Evolutionary conservation across 2,329 filamentous ascomycete genomes (phyloP), one percentile per base, ranked within the genome.

Genomic region (Aaosphaeria pasadenensis): DNA sequence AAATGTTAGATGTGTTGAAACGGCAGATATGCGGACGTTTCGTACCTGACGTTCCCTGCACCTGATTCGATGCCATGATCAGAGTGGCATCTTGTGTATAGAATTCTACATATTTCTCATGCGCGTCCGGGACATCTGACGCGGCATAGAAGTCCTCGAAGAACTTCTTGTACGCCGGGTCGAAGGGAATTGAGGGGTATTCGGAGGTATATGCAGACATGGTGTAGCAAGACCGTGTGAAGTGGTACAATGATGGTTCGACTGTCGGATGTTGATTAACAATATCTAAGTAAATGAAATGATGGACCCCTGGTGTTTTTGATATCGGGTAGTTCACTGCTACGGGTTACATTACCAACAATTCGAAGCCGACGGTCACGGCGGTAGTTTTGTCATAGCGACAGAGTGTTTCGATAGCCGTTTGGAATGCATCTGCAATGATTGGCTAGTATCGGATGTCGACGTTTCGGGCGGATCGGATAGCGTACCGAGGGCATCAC

Each of bases 11-110:
- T 46, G 11, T 42, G 51, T 30, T 38, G 17, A 29, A 30, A 42
- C n/a, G 42, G n/a, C 31, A 39, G 30, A 17, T 9, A 39, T 11
- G 41, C 13, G n/a, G 33, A 28, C 42, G 24, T 17, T 38, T 31
- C 59, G 43, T 54, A 79, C 78, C 77, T 44, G 73, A 69, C 33
- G 64, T 59, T 1, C 79, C 79, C 7, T 67, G 63, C 5, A 59
- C 74, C 38, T 62, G 71, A 55, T 77, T 80, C 2, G 70, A 71
- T 3, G 71, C 78, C 78, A 82, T 81, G 33, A 81, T 70, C 43
- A 82, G 54, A 6, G 67, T 75, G 2, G 75, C 79, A 66, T 78
- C 71, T 11, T 66, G 47, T 0, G 78, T 76, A 53, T 80, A 80
- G 24, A 63, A 67, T 6, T 72, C 62, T 2, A 73, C 71, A 53